A percentile compares a stretch with the other conserved stretches of the same genome.
These are phyloP conservation scores for Plasmodiophora brassicae DNA, from an alignment of 208 protist species.

Conservation along the genomic window DNA sequence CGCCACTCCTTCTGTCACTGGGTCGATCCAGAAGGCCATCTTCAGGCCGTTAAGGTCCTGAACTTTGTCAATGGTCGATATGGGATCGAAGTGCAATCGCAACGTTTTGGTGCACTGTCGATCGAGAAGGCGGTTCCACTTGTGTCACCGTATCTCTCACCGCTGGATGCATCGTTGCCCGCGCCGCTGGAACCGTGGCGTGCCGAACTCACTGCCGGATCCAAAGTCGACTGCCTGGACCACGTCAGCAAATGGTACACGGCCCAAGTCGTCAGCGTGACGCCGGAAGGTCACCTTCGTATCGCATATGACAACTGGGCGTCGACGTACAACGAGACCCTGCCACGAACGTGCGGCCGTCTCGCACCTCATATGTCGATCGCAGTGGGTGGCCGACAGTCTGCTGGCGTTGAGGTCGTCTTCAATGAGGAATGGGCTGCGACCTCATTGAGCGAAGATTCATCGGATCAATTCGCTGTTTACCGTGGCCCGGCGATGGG, in stretches of 20 bases:
- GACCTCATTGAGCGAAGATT: background rate
- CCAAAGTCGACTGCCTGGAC: constrained; percentile 15
- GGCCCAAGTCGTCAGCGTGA: background rate
- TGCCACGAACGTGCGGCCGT: background rate
- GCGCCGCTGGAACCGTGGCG: background rate
- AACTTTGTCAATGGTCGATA: background rate
- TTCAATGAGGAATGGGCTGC: background rate
- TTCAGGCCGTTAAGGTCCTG: constrained; percentile 5
- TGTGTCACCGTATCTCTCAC: background rate
- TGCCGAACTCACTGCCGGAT: background rate
- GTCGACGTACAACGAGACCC: background rate
- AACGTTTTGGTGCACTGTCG: background rate
- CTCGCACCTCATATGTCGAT: background rate
- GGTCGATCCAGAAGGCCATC: background rate
- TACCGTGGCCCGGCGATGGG: background rate
- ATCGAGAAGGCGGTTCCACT: background rate
- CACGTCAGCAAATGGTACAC: constrained; percentile 13
- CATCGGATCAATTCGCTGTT: background rate
- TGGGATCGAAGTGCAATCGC: background rate
- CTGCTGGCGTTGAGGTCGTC: background rate
- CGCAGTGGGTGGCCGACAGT: background rate
- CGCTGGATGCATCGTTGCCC: background rate
- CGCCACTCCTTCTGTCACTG: constrained; percentile 15
- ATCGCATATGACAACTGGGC: constrained; percentile 3
- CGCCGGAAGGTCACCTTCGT: background rate